These are phyloP conservation scores for Pugionium cornutum DNA, from an alignment of 345 rosid genomes.

Conservation along the genomic window DNA sequence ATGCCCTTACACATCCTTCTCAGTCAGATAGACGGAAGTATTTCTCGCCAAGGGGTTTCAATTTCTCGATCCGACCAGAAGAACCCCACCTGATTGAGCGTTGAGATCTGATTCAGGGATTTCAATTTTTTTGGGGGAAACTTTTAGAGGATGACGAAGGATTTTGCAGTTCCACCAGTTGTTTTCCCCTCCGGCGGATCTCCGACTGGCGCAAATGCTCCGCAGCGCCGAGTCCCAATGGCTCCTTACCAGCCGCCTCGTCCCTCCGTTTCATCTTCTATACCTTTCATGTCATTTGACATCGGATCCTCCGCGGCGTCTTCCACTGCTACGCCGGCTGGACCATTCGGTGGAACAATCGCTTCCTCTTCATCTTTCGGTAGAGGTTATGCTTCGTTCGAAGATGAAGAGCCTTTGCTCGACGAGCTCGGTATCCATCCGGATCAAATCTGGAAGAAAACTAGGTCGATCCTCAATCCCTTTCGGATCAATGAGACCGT, in stretches of 20 bases:
- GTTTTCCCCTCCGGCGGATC: conserved; percentile 68
- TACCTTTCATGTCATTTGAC: conserved; percentile 92
- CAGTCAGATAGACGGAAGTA: too few relatives aligned
- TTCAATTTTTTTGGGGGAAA: not conserved
- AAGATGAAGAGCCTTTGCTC: conserved; percentile 82
- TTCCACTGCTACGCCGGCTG: conserved; percentile 46
- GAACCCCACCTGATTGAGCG: too few relatives aligned
- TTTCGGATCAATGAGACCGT: too few relatives aligned
- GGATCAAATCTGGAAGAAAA: too few relatives aligned
- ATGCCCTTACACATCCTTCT: not conserved
- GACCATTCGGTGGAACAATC: conserved; percentile 60
- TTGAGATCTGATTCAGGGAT: conserved; percentile 6
- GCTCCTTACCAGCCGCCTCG: conserved; percentile 83
- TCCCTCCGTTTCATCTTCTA: conserved; percentile 54
- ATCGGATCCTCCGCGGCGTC: conserved; percentile 66
- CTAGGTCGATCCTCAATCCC: too few relatives aligned
- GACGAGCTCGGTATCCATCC: too few relatives aligned
- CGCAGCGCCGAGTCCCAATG: conserved; percentile 72
- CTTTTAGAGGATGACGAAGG: conserved; percentile 53
- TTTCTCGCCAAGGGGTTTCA: not conserved
- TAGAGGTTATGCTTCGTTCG: conserved; percentile 52
- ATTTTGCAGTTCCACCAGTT: conserved; percentile 75
- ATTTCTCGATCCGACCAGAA: not conserved
- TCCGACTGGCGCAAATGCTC: conserved; percentile 50
- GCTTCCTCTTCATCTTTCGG: conserved; percentile 41